These are phyloP conservation scores for Lyophyllum decastes DNA, from an alignment of 768 basidiomycete species.

Conservation along the genomic window DNA sequence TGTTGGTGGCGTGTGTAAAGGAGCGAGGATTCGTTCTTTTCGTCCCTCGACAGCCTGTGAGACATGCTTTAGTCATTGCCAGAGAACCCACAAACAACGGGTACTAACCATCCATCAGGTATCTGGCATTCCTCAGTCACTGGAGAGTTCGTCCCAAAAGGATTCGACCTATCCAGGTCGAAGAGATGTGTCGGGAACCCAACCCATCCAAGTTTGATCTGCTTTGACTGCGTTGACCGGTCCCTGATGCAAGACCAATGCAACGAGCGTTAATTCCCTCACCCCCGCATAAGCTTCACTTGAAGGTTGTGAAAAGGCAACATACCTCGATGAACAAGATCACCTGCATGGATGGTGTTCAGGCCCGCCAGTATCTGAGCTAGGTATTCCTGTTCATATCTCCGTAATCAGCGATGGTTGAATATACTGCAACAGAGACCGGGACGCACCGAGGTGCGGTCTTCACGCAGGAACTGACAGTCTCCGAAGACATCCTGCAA, in stretches of 20 bases:
- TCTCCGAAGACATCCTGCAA: slow-evolving; percentile 78
- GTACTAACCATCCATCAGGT: slow-evolving; percentile 47
- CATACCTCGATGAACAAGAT: slow-evolving; percentile 71
- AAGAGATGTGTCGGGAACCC: slow-evolving; percentile 71
- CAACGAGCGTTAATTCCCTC: slow-evolving; percentile 59
- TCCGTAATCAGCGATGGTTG: background rate
- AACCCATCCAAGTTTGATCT: slow-evolving; percentile 74
- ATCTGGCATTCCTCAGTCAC: slow-evolving; percentile 36
- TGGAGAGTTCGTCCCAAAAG: slow-evolving; percentile 51
- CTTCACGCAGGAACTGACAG: slow-evolving; percentile 71
- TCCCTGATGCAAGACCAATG: slow-evolving; percentile 60
- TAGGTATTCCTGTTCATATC: slow-evolving; percentile 62
- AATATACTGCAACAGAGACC: background rate
- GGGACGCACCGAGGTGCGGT: slow-evolving; percentile 60
- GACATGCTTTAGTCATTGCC: background rate
- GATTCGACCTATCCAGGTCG: slow-evolving; percentile 85
- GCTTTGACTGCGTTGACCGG: slow-evolving; percentile 53
- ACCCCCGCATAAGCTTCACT: background rate
- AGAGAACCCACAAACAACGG: background rate
- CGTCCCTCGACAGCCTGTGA: slow-evolving; percentile 73
- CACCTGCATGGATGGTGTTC: slow-evolving; percentile 62
- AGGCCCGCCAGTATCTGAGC: slow-evolving; percentile 71
- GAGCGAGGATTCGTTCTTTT: slow-evolving; percentile 73
- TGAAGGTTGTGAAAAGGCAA: background rate
- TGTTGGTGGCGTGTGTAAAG: slow-evolving; percentile 53